Evolutionary conservation across 495 filamentous ascomycete species (phyloP).

Genomic region (Penicillium lagena): DNA sequence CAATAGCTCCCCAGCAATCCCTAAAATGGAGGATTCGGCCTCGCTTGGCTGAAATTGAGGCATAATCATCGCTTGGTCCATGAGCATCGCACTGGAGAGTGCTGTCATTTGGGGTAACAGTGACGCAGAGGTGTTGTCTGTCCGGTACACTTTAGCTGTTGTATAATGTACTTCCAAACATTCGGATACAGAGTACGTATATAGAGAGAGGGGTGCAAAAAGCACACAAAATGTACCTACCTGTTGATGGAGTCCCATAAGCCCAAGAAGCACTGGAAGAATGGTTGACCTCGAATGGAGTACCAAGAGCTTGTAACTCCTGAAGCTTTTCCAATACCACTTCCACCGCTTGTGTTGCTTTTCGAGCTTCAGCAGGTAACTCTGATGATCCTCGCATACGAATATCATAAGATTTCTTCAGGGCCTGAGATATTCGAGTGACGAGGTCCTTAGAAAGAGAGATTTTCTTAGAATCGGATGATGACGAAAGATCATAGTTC

Average conservation of each 20-base stretch:
- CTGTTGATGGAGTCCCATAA: no score
- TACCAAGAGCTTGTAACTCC: not conserved
- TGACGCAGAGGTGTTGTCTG: no score
- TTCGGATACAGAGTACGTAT: no score
- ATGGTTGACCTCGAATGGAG: no score
- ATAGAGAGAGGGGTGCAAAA: no score
- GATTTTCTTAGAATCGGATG: conserved; percentile 2
- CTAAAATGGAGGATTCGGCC: not conserved
- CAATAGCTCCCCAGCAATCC: conserved; percentile 2
- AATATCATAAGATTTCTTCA: conserved; percentile 58
- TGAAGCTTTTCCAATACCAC: conserved; percentile 64
- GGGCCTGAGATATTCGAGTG: conserved; percentile 55
- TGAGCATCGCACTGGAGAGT: conserved; percentile 1
- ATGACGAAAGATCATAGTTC: conserved; percentile 1
- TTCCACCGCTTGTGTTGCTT: conserved; percentile 57
- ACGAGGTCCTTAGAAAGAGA: conserved; percentile 37
- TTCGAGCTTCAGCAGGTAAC: conserved; percentile 63
- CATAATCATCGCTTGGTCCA: conserved; percentile 1
- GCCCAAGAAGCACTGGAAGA: no score
- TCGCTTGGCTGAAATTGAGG: not conserved
- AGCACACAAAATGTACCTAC: no score
- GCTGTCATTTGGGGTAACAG: not conserved
- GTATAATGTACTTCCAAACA: no score
- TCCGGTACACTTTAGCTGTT: not conserved
- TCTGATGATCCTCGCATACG: conserved; percentile 56